These are phyloP conservation scores for Phylloporus sp. DNA, from an alignment of 768 basidiomycete species.

Conservation along the genomic window DNA sequence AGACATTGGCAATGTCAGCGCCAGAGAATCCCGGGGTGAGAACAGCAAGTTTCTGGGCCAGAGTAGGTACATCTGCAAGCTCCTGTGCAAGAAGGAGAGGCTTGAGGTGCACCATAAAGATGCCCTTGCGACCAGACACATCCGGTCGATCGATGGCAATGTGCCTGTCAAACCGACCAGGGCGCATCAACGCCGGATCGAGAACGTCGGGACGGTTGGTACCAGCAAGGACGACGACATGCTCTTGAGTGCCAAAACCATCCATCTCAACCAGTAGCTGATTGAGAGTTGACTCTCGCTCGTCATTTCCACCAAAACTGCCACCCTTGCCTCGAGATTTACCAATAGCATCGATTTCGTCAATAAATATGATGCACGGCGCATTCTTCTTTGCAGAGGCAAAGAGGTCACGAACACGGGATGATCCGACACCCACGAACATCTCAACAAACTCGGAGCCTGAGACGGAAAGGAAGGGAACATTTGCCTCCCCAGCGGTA, in stretches of 20 bases:
- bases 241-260: slow-evolving; percentile 95
- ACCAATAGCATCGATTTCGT: slow-evolving; percentile 99
- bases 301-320: slow-evolving; percentile 91
- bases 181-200: slow-evolving; percentile 92
- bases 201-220: slow-evolving; percentile 97
- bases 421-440: slow-evolving; percentile 99
- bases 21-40: slow-evolving; percentile 98
- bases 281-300: slow-evolving; percentile 95
- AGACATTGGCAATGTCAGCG: slow-evolving; percentile 98
- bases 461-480: slow-evolving; percentile 97
- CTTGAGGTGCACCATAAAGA: slow-evolving; percentile 87
- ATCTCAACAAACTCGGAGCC: slow-evolving; percentile 99
- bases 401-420: slow-evolving; percentile 95
- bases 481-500: slow-evolving; percentile 95
- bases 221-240: slow-evolving; percentile 93
- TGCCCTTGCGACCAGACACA: slow-evolving; percentile 88
- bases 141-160: slow-evolving; percentile 95
- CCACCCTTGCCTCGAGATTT: slow-evolving; percentile 81
- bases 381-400: slow-evolving; percentile 97
- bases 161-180: slow-evolving; percentile 96
- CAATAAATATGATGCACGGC: slow-evolving; percentile 97
- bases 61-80: slow-evolving; percentile 45
- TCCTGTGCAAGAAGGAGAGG: slow-evolving; percentile 69
- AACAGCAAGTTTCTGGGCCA: slow-evolving; percentile 92
- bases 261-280: slow-evolving; percentile 99